phyloP scores from a whole-genome alignment of 1,284 basidiomycete species.

The Takashimella koratensis region DNA sequence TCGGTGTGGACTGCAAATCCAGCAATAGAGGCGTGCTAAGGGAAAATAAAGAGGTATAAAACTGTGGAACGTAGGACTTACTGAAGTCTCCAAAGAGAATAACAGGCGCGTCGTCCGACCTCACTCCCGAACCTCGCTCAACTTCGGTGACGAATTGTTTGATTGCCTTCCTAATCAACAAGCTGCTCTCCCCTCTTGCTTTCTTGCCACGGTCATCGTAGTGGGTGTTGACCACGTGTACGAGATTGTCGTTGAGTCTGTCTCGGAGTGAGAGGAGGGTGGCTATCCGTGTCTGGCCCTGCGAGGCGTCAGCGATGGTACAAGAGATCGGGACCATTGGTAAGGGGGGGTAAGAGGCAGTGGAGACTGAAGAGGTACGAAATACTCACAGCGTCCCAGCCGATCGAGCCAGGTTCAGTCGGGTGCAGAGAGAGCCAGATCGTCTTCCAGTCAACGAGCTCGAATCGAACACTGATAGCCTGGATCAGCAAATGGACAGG shows the following conservation, averaged over 20 bases:
- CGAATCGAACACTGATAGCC: constrained; percentile 19
- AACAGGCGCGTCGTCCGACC: constrained; percentile 14
- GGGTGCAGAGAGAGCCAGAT: constrained; percentile 44
- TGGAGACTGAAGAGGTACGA: not conserved
- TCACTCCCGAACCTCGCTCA: constrained; percentile 13
- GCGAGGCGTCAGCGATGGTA: not conserved
- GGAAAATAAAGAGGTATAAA: not conserved
- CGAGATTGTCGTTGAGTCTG: constrained; percentile 7
- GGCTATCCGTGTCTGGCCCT: constrained; percentile 43
- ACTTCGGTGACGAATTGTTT: constrained; percentile 27
- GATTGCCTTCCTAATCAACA: constrained; percentile 35
- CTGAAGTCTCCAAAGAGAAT: constrained; percentile 47
- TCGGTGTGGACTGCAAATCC: too few species aligned
- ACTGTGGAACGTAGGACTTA: constrained; percentile 15
- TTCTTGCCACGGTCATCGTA: constrained; percentile 41
- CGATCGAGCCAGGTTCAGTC: constrained; percentile 34
- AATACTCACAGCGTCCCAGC: constrained; percentile 48
- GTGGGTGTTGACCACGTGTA: constrained; percentile 47
- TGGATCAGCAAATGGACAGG: too few species aligned
- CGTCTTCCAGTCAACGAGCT: constrained; percentile 32
- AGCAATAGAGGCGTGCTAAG: too few species aligned
- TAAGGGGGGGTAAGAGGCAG: not conserved
- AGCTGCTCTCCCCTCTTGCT: constrained; percentile 36
- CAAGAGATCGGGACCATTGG: constrained; percentile 6
- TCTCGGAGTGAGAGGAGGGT: constrained; percentile 37